Percentiles rank a stretch among this genome's conserved stretches.
Evolutionary conservation across 2,329 filamentous ascomycete species (phyloP).

Genomic region (Cercospora beticola): DNA sequence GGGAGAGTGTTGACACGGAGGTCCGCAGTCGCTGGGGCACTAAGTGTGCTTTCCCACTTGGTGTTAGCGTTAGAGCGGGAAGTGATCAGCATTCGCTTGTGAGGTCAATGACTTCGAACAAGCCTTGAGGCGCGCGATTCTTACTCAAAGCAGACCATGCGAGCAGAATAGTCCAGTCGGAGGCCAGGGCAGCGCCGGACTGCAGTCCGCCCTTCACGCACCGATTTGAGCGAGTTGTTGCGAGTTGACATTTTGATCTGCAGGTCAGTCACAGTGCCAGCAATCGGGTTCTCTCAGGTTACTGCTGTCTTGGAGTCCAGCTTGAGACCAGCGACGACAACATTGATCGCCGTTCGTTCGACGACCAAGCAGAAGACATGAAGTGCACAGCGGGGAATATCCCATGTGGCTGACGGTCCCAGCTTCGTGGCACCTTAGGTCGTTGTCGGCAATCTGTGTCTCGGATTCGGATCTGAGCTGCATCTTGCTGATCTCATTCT

Average conservation of each 20-base stretch:
- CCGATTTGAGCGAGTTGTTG: neutral
- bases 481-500: neutral
- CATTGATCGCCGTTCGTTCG: neutral
- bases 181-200: neutral
- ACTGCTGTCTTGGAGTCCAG: neutral
- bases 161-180: neutral
- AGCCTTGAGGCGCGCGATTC: neutral
- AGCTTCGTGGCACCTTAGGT: neutral
- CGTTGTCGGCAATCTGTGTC: neutral
- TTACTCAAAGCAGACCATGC: neutral
- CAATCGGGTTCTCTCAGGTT: neutral
- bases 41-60: neutral
- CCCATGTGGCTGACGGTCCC: neutral
- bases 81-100: neutral
- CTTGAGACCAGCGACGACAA: neutral
- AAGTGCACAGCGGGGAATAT: neutral
- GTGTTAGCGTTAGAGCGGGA: neutral
- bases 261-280: neutral
- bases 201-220: neutral
- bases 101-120: neutral
- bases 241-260: neutral
- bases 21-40: neutral
- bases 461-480: constrained; percentile 5
- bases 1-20: neutral
- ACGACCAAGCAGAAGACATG: neutral